Evolutionary conservation across 352 stramenopile species (phyloP).

Genomic region (Aphanomyces stellatus): DNA sequence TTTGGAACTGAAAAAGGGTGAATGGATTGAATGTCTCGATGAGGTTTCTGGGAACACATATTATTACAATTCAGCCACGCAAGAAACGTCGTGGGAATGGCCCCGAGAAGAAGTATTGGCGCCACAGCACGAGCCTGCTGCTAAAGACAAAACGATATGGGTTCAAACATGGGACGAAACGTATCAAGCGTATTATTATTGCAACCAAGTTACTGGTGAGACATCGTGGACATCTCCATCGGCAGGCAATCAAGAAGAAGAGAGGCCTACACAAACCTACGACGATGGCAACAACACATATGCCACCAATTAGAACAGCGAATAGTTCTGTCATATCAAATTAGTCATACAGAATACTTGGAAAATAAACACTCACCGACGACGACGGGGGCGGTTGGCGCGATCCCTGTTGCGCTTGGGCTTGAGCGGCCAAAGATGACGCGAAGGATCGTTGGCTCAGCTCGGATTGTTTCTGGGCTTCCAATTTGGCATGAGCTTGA

Average conservation of each 20-base stretch:
- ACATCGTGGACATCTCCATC: too few species aligned
- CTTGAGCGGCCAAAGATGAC: slow-evolving; percentile 57
- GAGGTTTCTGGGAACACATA: slow-evolving; percentile 53
- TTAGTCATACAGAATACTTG: not conserved
- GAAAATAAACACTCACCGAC: not conserved
- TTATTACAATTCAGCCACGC: slow-evolving; percentile 52
- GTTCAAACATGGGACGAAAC: not conserved
- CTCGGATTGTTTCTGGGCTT: slow-evolving; percentile 43
- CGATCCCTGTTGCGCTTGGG: slow-evolving; percentile 14
- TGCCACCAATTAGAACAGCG: not conserved
- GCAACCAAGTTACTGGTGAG: too few species aligned
- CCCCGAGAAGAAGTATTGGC: slow-evolving; percentile 19
- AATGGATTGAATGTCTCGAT: slow-evolving; percentile 66
- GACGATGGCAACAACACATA: too few species aligned
- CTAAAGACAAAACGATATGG: slow-evolving; percentile 1
- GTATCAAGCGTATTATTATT: not conserved
- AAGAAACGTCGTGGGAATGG: slow-evolving; percentile 45
- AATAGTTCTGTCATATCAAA: not conserved
- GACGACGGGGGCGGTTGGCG: not conserved
- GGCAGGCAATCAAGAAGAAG: too few species aligned
- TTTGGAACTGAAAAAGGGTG: not conserved
- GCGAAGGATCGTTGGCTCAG: slow-evolving; percentile 54
- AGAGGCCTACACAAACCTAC: too few species aligned
- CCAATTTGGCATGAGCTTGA: slow-evolving; percentile 38
- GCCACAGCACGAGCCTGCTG: not conserved